These are phyloP conservation scores for Metschnikowia chrysomelidarum DNA, from an alignment of 805 yeast genomes.

Conservation along the genomic window DNA sequence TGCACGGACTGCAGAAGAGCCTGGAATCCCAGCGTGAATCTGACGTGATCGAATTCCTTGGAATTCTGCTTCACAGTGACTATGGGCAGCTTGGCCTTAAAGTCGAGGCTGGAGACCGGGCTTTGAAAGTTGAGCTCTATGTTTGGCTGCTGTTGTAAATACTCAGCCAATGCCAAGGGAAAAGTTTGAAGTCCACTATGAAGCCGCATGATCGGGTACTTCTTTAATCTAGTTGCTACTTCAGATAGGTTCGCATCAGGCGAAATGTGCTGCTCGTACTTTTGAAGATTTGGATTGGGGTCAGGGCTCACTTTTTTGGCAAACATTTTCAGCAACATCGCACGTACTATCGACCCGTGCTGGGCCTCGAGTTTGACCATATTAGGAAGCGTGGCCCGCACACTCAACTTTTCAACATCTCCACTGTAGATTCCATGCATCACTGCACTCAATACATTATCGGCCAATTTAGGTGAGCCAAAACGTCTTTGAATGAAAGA, in stretches of 20 bases:
- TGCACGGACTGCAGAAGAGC: conserved; percentile 30
- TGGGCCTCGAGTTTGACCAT: conserved; percentile 57
- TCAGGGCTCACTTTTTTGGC: conserved; percentile 9
- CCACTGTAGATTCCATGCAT: conserved; percentile 87
- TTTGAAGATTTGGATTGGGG: conserved; percentile 21
- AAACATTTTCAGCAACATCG: conserved; percentile 35
- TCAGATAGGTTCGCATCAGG: conserved; percentile 39
- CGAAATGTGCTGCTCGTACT: conserved; percentile 41
- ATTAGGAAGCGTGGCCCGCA: conserved; percentile 54
- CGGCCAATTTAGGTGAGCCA: conserved; percentile 48
- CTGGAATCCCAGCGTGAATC: conserved; percentile 55
- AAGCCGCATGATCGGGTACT: conserved; percentile 62
- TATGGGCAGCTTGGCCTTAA: conserved; percentile 16
- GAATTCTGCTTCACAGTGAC: conserved; percentile 2
- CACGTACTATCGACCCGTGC: conserved; percentile 56
- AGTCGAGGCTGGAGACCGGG: conserved; percentile 23
- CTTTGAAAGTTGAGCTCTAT: conserved; percentile 36
- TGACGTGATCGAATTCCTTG: conserved; percentile 49
- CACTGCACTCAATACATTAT: conserved; percentile 73
- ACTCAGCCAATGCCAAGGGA: conserved; percentile 42
- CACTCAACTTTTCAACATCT: conserved; percentile 65
- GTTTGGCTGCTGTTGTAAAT: conserved; percentile 39
- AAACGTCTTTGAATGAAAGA: conserved; percentile 68
- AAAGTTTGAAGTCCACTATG: conserved; percentile 55
- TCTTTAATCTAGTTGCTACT: conserved; percentile 39